Evolutionary conservation across 257 asterid species (phyloP), one percentile per base, ranked within the genome.

Genomic region (Penstemon newberryi): DNA sequence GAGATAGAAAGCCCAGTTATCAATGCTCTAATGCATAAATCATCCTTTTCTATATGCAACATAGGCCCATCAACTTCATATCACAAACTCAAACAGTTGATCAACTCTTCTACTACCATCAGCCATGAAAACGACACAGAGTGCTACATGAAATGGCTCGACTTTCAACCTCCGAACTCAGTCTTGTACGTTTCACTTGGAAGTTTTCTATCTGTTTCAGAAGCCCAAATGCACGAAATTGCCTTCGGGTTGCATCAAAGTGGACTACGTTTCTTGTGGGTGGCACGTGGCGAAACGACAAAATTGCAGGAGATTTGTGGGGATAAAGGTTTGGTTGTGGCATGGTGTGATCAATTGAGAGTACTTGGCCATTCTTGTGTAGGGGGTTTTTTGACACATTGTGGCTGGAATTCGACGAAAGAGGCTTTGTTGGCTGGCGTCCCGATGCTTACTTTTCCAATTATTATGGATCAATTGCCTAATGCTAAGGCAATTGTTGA

Each of bases 331-430:
- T 6, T 87, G 40, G 63, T 84, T 5, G 91, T 90, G 55, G 87
- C 77, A 4, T 90, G 95, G 94, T 83, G 89, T 18, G 85, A 86
- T 68, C 96, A 90, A 54, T 6, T 77, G 66, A 78, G 66, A 65
- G 92, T 90, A 18, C 73, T 87, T 4, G 55, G 70, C 18, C 95
- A 87, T 56, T 73, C 83, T 39, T 79, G 85, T 0, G 68, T 86
- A 0, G 96, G 95, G 0, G 94, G 96, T 0, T 90, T 84, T 60
- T 81, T 81, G 82, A 70, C 89, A 9, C 96, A 90, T 5, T 86
- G 96, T 18, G 96, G 96, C 36, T 90, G 97, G 92, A 90, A 86
- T 72, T 88, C 90, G 9, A 83, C 90, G 0, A 82, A 71, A 33
- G 97, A 90, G 59, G 83, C 85, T 0, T 11, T 67, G 8, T 45